These are phyloP conservation scores for Leccinum barrowsii DNA, from an alignment of 768 basidiomycete species.

Conservation along the genomic window DNA sequence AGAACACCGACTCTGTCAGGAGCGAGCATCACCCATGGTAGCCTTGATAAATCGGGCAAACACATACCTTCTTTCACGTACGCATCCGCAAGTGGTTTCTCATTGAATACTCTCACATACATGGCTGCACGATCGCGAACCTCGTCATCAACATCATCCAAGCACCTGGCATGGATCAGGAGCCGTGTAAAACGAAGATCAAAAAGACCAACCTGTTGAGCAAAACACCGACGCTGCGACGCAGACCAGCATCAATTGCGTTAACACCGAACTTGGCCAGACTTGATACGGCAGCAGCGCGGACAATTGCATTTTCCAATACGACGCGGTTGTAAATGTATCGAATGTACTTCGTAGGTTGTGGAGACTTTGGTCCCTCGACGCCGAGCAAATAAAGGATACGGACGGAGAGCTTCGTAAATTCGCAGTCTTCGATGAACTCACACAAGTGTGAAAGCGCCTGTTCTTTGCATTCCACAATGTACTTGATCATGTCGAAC, in stretches of 20 bases:
- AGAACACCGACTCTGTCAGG: constrained; percentile 83
- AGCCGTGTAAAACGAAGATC: neutral
- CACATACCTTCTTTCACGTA: constrained; percentile 88
- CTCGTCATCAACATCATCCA: constrained; percentile 98
- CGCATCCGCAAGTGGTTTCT: constrained; percentile 72
- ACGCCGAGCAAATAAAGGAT: constrained; percentile 93
- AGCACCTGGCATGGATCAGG: constrained; percentile 52
- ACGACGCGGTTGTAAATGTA: constrained; percentile 99
- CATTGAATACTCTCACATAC: constrained; percentile 83
- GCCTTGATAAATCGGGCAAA: neutral
- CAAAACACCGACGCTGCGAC: constrained; percentile 84
- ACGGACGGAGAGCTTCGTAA: constrained; percentile 96
- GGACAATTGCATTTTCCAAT: constrained; percentile 94
- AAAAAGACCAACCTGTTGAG: constrained; percentile 61
- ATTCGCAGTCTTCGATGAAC: constrained; percentile 99
- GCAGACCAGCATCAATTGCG: constrained; percentile 70
- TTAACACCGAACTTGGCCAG: constrained; percentile 97
- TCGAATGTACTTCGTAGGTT: constrained; percentile 97
- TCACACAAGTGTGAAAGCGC: constrained; percentile 98
- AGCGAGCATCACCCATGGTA: neutral
- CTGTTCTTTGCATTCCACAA: constrained; percentile 92
- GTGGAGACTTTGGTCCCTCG: constrained; percentile 94
- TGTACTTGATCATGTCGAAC: constrained; percentile 99
- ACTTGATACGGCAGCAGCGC: constrained; percentile 93
- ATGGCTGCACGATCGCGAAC: constrained; percentile 96